Conservation (phyloP, 768 basidiomycete genomes). For the Auricularia sp. region DNA sequence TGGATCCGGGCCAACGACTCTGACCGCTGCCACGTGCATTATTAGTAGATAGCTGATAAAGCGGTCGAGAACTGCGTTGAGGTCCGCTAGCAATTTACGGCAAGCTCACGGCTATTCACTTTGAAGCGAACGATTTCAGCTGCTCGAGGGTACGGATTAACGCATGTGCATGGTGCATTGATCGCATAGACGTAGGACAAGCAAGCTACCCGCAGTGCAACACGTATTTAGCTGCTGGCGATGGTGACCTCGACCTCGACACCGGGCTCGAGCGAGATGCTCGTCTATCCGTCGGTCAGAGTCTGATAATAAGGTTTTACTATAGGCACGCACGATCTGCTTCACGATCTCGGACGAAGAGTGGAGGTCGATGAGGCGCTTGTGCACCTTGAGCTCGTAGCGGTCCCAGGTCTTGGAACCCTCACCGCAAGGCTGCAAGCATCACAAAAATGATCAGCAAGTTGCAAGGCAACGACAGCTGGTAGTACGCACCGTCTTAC, state of each 20-base stretch:
- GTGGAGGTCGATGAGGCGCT: conserved; percentile 97
- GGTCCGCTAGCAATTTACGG: too few relatives aligned
- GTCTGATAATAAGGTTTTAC: too few relatives aligned
- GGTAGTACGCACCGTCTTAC: conserved; percentile 73
- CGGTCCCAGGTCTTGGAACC: conserved; percentile 99
- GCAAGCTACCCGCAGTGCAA: neutral
- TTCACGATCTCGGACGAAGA: conserved; percentile 99
- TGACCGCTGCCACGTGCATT: too few relatives aligned
- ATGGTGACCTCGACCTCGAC: conserved; percentile 99
- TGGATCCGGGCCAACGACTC: too few relatives aligned
- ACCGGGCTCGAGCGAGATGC: conserved; percentile 97
- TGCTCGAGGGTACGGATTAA: neutral
- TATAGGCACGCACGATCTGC: conserved; percentile 72
- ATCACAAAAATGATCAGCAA: neutral
- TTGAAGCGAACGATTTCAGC: too few relatives aligned
- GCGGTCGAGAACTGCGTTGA: too few relatives aligned
- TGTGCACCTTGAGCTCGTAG: conserved; percentile 99
- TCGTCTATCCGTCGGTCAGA: conserved; percentile 50
- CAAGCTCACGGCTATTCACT: too few relatives aligned
- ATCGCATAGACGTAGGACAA: neutral
- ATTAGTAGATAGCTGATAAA: too few relatives aligned
- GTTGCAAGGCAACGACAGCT: neutral
- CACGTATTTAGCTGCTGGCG: conserved; percentile 38
- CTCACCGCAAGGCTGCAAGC: conserved; percentile 88
- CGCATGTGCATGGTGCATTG: neutral